Conservation (phyloP, 371 early-diverging fungal species). For the Scutellospora calospora region DNA sequence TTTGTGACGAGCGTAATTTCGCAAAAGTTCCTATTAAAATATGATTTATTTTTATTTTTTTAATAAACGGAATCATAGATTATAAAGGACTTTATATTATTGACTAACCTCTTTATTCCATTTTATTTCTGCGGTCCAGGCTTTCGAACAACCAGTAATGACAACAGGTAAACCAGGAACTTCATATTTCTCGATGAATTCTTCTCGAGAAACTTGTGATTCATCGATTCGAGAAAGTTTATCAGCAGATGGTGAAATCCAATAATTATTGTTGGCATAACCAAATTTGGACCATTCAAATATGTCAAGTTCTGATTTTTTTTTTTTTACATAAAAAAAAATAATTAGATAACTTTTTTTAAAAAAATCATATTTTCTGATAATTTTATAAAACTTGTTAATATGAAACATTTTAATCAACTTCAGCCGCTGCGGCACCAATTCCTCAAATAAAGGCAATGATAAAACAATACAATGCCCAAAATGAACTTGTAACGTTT, state of each 20-base stretch:
- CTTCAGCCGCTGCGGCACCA: too few species aligned
- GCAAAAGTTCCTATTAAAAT: slow-evolving; percentile 56
- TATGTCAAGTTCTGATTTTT: slow-evolving; percentile 40
- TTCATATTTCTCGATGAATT: slow-evolving; percentile 71
- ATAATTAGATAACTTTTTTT: not conserved
- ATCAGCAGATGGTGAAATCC: slow-evolving; percentile 25
- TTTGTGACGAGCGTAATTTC: slow-evolving; percentile 65
- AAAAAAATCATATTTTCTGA: not conserved
- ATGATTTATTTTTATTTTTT: not conserved
- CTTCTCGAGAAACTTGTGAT: slow-evolving; percentile 54
- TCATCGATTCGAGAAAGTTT: slow-evolving; percentile 45
- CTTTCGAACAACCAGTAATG: slow-evolving; percentile 65
- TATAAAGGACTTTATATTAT: slow-evolving; percentile 22
- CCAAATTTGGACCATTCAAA: slow-evolving; percentile 42
- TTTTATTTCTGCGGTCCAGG: slow-evolving; percentile 66
- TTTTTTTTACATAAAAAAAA: too few species aligned
- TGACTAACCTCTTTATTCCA: slow-evolving; percentile 69
- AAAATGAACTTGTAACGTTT: too few species aligned
- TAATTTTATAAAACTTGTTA: not conserved
- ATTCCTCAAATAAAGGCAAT: not conserved
- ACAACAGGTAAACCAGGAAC: slow-evolving; percentile 67
- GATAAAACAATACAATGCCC: not conserved
- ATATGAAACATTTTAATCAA: too few species aligned
- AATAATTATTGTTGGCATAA: slow-evolving; percentile 41
- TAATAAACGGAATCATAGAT: not conserved